Conservation (phyloP, 1,139 yeast genomes). For the Zygosaccharomyces sapae region DNA sequence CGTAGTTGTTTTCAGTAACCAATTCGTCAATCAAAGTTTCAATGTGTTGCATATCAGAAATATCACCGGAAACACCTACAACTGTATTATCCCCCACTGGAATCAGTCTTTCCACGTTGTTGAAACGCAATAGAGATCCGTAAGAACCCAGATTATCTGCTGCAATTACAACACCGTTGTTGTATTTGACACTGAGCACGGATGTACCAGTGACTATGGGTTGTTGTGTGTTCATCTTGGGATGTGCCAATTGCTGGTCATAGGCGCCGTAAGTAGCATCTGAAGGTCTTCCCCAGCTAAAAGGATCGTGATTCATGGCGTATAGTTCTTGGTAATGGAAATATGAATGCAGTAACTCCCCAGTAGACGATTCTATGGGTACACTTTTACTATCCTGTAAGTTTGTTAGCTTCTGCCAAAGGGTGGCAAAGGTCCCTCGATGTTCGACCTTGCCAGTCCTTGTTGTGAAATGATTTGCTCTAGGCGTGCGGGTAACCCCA, state of each 20-base stretch:
- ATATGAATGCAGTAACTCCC: not conserved
- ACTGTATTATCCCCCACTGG: slow-evolving; percentile 80
- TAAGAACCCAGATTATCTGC: slow-evolving; percentile 94
- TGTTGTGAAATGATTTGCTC: not conserved
- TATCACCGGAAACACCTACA: slow-evolving; percentile 93
- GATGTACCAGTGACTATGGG: slow-evolving; percentile 97
- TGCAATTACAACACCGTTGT: slow-evolving; percentile 87
- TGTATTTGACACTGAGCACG: slow-evolving; percentile 83
- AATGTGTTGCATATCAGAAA: slow-evolving; percentile 86
- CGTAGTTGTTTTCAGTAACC: slow-evolving; percentile 74
- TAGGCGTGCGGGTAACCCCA: slow-evolving; percentile 6
- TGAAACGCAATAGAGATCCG: slow-evolving; percentile 87
- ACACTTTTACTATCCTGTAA: not conserved
- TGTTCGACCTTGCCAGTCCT: not conserved
- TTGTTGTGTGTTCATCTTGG: slow-evolving; percentile 81
- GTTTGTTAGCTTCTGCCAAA: not conserved
- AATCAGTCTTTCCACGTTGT: slow-evolving; percentile 76
- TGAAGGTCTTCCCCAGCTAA: slow-evolving; percentile 91
- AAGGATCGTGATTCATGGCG: slow-evolving; percentile 90
- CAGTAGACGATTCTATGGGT: not conserved
- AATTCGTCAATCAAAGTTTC: slow-evolving; percentile 72
- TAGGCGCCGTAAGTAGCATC: slow-evolving; percentile 77
- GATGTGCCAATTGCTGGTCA: slow-evolving; percentile 69
- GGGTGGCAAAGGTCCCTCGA: slow-evolving; percentile 5
- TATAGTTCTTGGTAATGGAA: not conserved